Percentiles rank a stretch among this genome's conserved stretches.
These are phyloP conservation scores for Aspergillus neoniger DNA, from an alignment of 2,329 filamentous ascomycete genomes.

Conservation along the genomic window DNA sequence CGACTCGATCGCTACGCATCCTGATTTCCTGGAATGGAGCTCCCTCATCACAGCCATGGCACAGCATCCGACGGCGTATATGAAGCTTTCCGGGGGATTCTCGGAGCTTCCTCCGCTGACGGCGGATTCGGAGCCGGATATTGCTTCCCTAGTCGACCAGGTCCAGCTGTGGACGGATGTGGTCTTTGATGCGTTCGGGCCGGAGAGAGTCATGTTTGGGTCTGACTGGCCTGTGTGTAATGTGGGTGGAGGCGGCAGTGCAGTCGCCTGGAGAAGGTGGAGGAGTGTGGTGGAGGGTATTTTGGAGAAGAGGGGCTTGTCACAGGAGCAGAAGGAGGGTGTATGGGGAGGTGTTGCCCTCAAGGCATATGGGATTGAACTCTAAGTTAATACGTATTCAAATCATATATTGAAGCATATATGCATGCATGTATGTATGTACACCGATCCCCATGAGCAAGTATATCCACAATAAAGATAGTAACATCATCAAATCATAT, in stretches of 20 bases:
- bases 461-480: neutral
- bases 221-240: slow-evolving; percentile 95
- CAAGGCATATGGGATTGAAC: slow-evolving; percentile 61
- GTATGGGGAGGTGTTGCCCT: slow-evolving; percentile 74
- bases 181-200: slow-evolving; percentile 71
- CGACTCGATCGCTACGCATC: slow-evolving; percentile 43
- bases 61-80: slow-evolving; percentile 67
- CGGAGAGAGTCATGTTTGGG: slow-evolving; percentile 78
- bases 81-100: slow-evolving; percentile 89
- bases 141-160: slow-evolving; percentile 52
- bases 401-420: neutral
- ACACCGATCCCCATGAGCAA: neutral
- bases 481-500: neutral
- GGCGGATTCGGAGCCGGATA: slow-evolving; percentile 20
- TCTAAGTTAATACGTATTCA: slow-evolving; percentile 12
- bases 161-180: slow-evolving; percentile 72
- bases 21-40: slow-evolving; percentile 69
- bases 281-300: slow-evolving; percentile 67
- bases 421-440: neutral
- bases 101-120: slow-evolving; percentile 67
- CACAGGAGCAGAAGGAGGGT: slow-evolving; percentile 61
- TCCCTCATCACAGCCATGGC: slow-evolving; percentile 68
- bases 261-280: slow-evolving; percentile 75
- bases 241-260: slow-evolving; percentile 58
- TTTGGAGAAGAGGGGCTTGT: slow-evolving; percentile 55